These are phyloP conservation scores for Clarkia xantiana DNA, from an alignment of 345 rosid species.

Conservation along the genomic window DNA sequence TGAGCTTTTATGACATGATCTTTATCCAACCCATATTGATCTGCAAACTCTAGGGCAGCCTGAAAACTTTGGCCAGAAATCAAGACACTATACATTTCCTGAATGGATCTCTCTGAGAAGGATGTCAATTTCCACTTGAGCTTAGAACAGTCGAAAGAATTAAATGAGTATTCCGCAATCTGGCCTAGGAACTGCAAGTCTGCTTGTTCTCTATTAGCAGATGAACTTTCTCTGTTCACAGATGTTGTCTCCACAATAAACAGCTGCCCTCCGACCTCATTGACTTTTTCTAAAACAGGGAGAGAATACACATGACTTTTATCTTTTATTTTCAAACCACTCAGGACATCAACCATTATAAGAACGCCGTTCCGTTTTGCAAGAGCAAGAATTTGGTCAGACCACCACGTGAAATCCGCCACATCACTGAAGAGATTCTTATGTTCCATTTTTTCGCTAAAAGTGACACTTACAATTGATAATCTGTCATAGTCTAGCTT, in stretches of 20 bases:
- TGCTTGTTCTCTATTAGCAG: conserved; percentile 20
- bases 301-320: conserved; percentile 34
- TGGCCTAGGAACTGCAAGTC: conserved; percentile 16
- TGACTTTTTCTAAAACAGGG: conserved; percentile 58
- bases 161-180: conserved; percentile 17
- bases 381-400: conserved; percentile 51
- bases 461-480: conserved; percentile 23
- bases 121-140: conserved; percentile 62
- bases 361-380: conserved; percentile 40
- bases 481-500: conserved; percentile 31
- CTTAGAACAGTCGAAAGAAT: conserved; percentile 23
- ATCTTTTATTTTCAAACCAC: conserved; percentile 39
- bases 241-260: conserved; percentile 52
- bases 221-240: conserved; percentile 19
- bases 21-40: conserved; percentile 58
- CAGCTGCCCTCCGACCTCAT: conserved; percentile 34
- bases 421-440: conserved; percentile 27
- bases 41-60: conserved; percentile 70
- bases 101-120: conserved; percentile 58
- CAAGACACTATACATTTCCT: conserved; percentile 67
- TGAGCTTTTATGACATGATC: conserved; percentile 69
- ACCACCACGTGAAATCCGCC: conserved; percentile 91
- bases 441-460: conserved; percentile 10
- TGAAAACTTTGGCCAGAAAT: conserved; percentile 44
- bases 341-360: conserved; percentile 39